Evolutionary conservation across 2,329 filamentous ascomycete genomes (phyloP).

Genomic region (Botrytis paeoniae): DNA sequence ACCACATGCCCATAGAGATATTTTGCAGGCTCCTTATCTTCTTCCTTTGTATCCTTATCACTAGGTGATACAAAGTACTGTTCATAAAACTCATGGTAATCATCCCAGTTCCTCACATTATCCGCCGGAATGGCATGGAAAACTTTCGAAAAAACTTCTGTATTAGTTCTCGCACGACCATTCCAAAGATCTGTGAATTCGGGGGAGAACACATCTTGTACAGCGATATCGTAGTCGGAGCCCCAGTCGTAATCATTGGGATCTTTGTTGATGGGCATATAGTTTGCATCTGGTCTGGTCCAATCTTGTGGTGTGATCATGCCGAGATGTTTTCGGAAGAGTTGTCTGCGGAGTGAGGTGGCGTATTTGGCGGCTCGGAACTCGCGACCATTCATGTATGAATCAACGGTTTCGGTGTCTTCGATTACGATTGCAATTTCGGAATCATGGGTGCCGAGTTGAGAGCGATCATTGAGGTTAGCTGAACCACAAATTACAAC

Average conservation of each 20-base stretch:
- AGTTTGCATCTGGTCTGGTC: conserved; percentile 68
- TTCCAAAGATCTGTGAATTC: conserved; percentile 72
- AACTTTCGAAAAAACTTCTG: conserved; percentile 72
- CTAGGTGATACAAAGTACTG: conserved; percentile 60
- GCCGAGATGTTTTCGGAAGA: conserved; percentile 91
- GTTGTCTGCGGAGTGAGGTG: conserved; percentile 73
- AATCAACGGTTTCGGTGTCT: conserved; percentile 67
- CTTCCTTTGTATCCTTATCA: conserved; percentile 42
- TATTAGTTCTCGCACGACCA: conserved; percentile 70
- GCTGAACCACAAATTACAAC: conserved; percentile 75
- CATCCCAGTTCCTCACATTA: conserved; percentile 64
- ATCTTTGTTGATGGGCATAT: conserved; percentile 66
- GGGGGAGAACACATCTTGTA: conserved; percentile 69
- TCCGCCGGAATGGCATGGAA: conserved; percentile 79
- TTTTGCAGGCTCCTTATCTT: conserved; percentile 47
- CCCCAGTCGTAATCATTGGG: conserved; percentile 74
- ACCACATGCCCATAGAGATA: conserved; percentile 88
- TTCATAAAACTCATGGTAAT: conserved; percentile 71
- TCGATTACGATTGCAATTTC: conserved; percentile 90
- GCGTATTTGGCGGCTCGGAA: conserved; percentile 75
- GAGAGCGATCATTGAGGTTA: conserved; percentile 62
- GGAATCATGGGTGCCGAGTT: conserved; percentile 80
- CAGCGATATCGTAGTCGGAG: conserved; percentile 62
- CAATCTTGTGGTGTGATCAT: conserved; percentile 72
- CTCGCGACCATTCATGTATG: conserved; percentile 68